Evolutionary conservation across 176 grass and related monocot species (phyloP).

Genomic region (Musa schizocarpa): DNA sequence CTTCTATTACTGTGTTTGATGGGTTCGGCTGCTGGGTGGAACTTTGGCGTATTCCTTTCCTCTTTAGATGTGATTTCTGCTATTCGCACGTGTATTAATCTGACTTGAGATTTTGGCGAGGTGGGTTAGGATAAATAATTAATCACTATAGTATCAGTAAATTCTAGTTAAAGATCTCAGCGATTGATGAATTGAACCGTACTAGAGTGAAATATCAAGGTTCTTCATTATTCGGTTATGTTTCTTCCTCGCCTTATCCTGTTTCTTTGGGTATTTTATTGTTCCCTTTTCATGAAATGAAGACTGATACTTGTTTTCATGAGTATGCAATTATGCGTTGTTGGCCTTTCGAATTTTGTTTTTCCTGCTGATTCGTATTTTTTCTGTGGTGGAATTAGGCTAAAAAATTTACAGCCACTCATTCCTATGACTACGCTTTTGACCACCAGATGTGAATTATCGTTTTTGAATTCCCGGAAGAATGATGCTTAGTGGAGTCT

Average conservation of each 20-base stretch:
- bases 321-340: not conserved
- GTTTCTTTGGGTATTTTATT: not conserved
- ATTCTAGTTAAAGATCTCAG: not conserved
- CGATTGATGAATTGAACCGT: not conserved
- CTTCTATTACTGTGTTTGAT: not conserved
- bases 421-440: not conserved
- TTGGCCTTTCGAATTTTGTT: not conserved
- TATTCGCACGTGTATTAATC: not conserved
- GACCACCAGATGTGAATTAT: not conserved
- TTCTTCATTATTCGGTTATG: not conserved
- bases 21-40: not conserved
- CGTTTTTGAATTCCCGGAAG: not conserved
- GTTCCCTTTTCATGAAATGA: no score
- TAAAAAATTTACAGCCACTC: not conserved
- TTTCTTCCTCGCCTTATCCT: not conserved
- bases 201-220: not conserved
- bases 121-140: not conserved
- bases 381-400: not conserved
- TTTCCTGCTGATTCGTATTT: not conserved
- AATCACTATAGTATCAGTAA: not conserved
- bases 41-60: not conserved
- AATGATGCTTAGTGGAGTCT: not conserved
- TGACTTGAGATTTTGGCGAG: not conserved
- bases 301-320: not conserved
- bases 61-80: not conserved